Evolutionary conservation across 257 asterid species (phyloP), one percentile per base, ranked within the genome.

Genomic region (Ophiorrhiza pumila): DNA sequence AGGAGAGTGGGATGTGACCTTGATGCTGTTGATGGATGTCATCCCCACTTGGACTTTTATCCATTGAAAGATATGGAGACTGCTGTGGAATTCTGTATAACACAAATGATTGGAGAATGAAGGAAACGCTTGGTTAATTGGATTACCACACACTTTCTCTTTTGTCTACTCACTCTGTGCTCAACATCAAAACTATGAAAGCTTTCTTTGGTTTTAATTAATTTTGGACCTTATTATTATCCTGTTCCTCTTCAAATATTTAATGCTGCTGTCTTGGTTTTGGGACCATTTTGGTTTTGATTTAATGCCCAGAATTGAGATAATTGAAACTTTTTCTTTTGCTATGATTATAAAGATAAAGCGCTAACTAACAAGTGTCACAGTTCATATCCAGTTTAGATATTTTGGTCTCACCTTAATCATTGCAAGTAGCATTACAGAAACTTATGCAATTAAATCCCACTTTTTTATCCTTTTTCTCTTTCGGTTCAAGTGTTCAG

Each of bases 111-210:
- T 73, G 91, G 89, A 77, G 77, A 71, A n/a, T 53, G 61, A 47
- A 68, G 69, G 71, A 65, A 75, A 84, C 85, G 82, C 91, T 87
- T 87, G 91, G 79, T 82, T 74, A 37, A 46, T 46, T 56, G 59
- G 13, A 55, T 10, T 46, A 70, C 89, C 91, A 83, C 87, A 80
- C n/a, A 76, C 27, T 5, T 57, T 15, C 29, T 58, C 11, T 58
- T 1, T 6, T 50, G 65, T 29, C 23, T 29, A 29, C 23, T 14
- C 13, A 45, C n/a, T n/a, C n/a, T n/a, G n/a, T n/a, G n/a, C n/a
- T n/a, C n/a, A n/a, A n/a, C n/a, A n/a, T n/a, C n/a, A n/a, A n/a
- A n/a, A n/a, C n/a, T n/a, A n/a, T n/a, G n/a, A n/a, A n/a, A n/a
- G n/a, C n/a, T n/a, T n/a, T n/a, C n/a, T n/a, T n/a, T n/a, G n/a